Evolutionary conservation across 768 basidiomycete genomes (phyloP).

Genomic region (Trametes elegans): DNA sequence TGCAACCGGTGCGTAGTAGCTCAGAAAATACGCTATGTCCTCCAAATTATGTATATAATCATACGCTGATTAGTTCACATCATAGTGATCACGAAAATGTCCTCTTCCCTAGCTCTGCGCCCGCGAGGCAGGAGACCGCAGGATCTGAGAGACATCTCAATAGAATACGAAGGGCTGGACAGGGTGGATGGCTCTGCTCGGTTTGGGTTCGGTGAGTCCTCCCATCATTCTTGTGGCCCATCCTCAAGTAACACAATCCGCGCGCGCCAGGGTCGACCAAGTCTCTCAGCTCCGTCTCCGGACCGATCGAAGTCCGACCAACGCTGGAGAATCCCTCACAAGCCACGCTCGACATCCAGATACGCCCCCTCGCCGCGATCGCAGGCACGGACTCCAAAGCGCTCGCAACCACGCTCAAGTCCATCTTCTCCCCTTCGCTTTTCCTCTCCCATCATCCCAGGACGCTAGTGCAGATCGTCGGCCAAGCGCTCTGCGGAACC

Average conservation of each 20-base stretch:
- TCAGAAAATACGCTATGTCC: no score
- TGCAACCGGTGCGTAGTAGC: no score
- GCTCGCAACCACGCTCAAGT: slow-evolving; percentile 50
- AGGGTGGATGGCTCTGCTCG: slow-evolving; percentile 76
- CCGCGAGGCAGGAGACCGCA: slow-evolving; percentile 37
- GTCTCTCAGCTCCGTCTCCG: slow-evolving; percentile 71
- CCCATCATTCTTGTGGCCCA: not conserved
- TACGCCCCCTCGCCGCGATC: slow-evolving; percentile 67
- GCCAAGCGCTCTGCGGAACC: slow-evolving; percentile 52
- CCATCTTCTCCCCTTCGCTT: slow-evolving; percentile 57
- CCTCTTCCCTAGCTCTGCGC: slow-evolving; percentile 9
- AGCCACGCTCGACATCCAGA: slow-evolving; percentile 70
- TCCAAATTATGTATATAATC: no score
- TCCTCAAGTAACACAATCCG: slow-evolving; percentile 6
- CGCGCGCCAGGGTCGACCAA: slow-evolving; percentile 34
- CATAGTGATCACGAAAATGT: not conserved
- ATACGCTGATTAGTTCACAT: no score
- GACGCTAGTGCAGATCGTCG: slow-evolving; percentile 73
- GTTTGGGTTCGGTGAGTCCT: slow-evolving; percentile 57
- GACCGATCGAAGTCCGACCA: slow-evolving; percentile 75
- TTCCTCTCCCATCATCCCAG: slow-evolving; percentile 68
- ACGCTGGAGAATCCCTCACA: slow-evolving; percentile 68
- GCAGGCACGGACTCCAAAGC: slow-evolving; percentile 70
- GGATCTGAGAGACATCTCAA: slow-evolving; percentile 37
- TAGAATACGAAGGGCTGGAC: slow-evolving; percentile 60